Evolutionary conservation across 2,329 filamentous ascomycete genomes (phyloP), one percentile per base, ranked within the genome.

Genomic region (Cercospora canescens): DNA sequence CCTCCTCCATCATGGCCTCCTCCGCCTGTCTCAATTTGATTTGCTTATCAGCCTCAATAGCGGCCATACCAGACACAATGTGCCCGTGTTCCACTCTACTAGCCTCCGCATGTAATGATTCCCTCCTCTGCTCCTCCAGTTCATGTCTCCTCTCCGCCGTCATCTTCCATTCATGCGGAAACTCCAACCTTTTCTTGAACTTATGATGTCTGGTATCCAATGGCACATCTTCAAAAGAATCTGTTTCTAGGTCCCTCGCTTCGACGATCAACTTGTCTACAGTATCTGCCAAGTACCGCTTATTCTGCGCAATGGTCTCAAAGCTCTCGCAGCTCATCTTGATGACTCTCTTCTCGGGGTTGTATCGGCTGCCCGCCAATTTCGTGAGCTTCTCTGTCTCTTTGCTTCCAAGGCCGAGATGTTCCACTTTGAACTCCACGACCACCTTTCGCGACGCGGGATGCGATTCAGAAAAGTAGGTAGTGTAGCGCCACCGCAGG

Each of bases 401-500:
- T 37, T n/a, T 48, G 4, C 37, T 12, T 1, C 39, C 39, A 9
- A 59, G 55, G 8, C 59, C 35, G 4, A 97, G 81, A 80, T 97
- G 93, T 81, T 80, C 16, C 91, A 89, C 69, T 85, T 88, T 59
- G 80, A 98, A 96, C 77, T 97, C 92, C 63, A 98, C 88, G 12
- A 98, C 94, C 21, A 99, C 94, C 84, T 99, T 99, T 77, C 89
- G 89, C 80, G 93, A 89, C 2, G 94, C 93, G 0, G 95, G 94
- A 81, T 99, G 96, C 63, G 87, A 84, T 81, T 98, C 95, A 74
- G 94, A 94, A 86, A 99, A 90, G 81, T 98, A 98, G 39, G 91
- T 94, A 16, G 95, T 99, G 83, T 97, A 97, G 74, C 95, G 90
- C 88, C 97, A 99, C 74, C 94, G 91, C 65, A 99, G 87, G 54